Evolutionary conservation across 2,329 filamentous ascomycete species (phyloP).

Genomic region (Simplicillium aogashimaense): DNA sequence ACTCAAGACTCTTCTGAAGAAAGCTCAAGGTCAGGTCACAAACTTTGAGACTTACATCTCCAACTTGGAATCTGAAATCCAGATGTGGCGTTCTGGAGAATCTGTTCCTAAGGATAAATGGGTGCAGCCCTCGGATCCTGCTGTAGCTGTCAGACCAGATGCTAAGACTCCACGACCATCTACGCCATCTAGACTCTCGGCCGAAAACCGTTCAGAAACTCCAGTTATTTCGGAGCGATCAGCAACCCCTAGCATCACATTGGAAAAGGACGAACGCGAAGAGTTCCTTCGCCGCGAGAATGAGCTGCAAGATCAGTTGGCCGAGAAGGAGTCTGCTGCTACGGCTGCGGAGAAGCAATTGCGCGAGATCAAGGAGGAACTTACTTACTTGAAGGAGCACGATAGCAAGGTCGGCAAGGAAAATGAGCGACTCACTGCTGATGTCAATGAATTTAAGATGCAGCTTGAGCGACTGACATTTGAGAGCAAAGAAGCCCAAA

Average conservation of each 20-base stretch:
- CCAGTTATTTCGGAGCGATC: conserved; percentile 67
- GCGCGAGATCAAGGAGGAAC: conserved; percentile 76
- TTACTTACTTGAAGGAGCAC: conserved; percentile 76
- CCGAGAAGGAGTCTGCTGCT: conserved; percentile 81
- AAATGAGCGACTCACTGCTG: conserved; percentile 76
- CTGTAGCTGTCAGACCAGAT: conserved; percentile 28
- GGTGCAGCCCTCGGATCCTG: conserved; percentile 53
- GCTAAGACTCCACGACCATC: conserved; percentile 38
- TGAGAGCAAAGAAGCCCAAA: conserved; percentile 85
- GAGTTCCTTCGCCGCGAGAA: conserved; percentile 94
- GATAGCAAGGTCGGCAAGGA: conserved; percentile 76
- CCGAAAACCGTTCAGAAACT: conserved; percentile 53
- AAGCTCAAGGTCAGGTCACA: conserved; percentile 80
- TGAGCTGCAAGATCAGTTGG: conserved; percentile 90
- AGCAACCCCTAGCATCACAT: conserved; percentile 73
- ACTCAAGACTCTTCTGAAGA: conserved; percentile 85
- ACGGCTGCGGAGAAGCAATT: conserved; percentile 71
- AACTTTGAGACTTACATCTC: conserved; percentile 83
- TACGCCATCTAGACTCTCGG: conserved; percentile 37
- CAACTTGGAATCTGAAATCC: conserved; percentile 74
- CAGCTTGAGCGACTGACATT: conserved; percentile 91
- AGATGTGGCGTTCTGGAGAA: conserved; percentile 81
- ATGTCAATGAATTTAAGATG: conserved; percentile 92
- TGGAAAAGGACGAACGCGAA: conserved; percentile 95
- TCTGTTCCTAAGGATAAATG: conserved; percentile 81